These are phyloP conservation scores for Fusarium nelsonii DNA, from an alignment of 2,329 filamentous ascomycete genomes.

Conservation along the genomic window DNA sequence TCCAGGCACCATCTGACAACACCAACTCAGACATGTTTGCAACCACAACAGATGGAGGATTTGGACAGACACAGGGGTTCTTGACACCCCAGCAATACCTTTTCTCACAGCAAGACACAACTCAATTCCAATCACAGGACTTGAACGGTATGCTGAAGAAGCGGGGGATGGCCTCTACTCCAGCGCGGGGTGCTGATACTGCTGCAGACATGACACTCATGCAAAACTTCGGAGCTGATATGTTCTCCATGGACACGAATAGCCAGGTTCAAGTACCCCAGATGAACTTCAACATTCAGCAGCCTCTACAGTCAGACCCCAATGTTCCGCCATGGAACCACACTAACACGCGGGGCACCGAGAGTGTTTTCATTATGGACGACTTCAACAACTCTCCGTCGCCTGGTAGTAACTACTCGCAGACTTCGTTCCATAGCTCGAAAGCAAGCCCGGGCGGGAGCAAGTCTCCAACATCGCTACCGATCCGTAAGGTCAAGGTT, in stretches of 20 bases:
- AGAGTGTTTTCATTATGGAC: conserved; percentile 56
- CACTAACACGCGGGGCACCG: conserved; percentile 49
- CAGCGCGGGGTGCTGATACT: conserved; percentile 39
- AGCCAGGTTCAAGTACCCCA: conserved; percentile 49
- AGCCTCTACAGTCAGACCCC: conserved; percentile 53
- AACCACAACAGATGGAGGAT: conserved; percentile 50
- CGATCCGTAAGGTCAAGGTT: conserved; percentile 59
- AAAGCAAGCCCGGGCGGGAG: conserved; percentile 41
- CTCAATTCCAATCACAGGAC: conserved; percentile 42
- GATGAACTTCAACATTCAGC: conserved; percentile 54
- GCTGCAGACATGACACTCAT: conserved; percentile 51
- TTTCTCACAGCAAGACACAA: conserved; percentile 51
- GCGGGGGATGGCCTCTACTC: conserved; percentile 16
- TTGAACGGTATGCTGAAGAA: conserved; percentile 44
- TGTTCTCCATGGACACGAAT: conserved; percentile 44
- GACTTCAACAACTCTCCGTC: conserved; percentile 55
- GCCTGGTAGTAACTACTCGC: conserved; percentile 48
- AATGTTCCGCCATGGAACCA: conserved; percentile 60
- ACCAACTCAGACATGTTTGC: conserved; percentile 49
- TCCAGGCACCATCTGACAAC: conserved; percentile 42
- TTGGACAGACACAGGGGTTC: conserved; percentile 51
- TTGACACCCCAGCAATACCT: conserved; percentile 57
- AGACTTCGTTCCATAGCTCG: conserved; percentile 50
- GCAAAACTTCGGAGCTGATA: conserved; percentile 50
- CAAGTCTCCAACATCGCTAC: conserved; percentile 50